Conservation (phyloP, 192 early-diverging fungal species). For the Gamsiella multidivaricata region DNA sequence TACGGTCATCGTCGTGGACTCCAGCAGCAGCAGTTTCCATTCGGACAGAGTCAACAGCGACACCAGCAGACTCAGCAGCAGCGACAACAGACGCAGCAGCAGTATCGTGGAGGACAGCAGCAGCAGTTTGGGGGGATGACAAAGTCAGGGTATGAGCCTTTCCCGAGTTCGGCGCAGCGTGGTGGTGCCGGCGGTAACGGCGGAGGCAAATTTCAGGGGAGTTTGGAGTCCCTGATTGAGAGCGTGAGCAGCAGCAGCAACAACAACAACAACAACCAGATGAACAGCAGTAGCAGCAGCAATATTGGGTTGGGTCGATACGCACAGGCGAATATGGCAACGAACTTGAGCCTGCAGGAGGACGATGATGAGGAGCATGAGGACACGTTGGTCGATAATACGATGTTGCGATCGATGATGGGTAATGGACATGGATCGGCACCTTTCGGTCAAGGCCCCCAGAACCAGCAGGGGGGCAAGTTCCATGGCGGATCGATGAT, state of each 20-base stretch:
- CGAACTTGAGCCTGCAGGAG: constrained; percentile 6
- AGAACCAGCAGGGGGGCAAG: constrained; percentile 15
- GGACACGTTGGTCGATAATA: constrained; percentile 36
- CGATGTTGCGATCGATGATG: constrained; percentile 38
- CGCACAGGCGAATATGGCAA: constrained; percentile 19
- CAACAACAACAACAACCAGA: not conserved
- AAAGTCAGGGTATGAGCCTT: constrained; percentile 28
- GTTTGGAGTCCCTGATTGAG: constrained; percentile 11
- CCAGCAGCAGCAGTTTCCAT: constrained; percentile 3
- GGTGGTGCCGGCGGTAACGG: not conserved
- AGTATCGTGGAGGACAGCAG: constrained; percentile 10
- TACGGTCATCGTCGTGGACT: constrained; percentile 24
- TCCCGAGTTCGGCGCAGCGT: constrained; percentile 16
- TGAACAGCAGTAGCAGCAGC: not conserved
- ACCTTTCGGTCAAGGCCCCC: not conserved
- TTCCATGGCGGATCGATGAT: constrained; percentile 5
- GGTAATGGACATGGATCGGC: constrained; percentile 4
- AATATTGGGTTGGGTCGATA: not conserved
- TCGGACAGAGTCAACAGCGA: constrained; percentile 24
- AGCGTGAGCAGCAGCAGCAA: constrained; percentile 7
- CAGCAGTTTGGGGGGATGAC: not conserved
- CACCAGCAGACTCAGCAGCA: constrained; percentile 13
- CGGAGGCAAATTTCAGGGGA: constrained; percentile 3
- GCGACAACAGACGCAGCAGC: constrained; percentile 22
- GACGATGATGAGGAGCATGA: constrained; percentile 38